Base-by-base conservation (phyloP, 2,329 filamentous ascomycete genomes). In the Trichophaea hybrida region DNA sequence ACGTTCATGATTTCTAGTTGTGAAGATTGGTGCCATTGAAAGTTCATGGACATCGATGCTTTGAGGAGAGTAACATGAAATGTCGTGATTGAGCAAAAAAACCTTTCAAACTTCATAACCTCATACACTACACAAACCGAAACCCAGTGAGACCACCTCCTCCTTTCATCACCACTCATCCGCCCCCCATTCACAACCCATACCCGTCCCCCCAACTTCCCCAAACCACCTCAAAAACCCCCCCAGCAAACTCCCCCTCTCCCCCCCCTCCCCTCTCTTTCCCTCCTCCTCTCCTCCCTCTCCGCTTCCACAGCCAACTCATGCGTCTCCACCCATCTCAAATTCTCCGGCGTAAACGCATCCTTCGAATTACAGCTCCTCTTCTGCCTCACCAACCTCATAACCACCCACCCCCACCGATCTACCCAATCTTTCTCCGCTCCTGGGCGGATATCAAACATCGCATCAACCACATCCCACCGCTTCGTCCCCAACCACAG, bases 401-500 rank as follows among this genome's bases (percentile, higher is more conserved):
- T 72, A 69, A 64, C 73, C 77, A 13, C 57, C 57, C 2, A 68
- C 56, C 33, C 72, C 40, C 43, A 43, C 12, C 24, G 10, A 17
- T 24, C 40, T 4, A 55, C 52, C 38, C 50, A 52, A 8, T 33
- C 38, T 34, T n/a, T 50, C 44, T 48, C 55, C 6, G 40, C 55
- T n/a, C 31, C 43, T 5, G 17, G 40, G 54, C 56, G 7, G 55
- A 55, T 13, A 8, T 48, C 10, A 31, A 15, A 89, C 37, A 82
- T 75, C 0, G 78, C 77, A 24, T 75, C 74, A 2, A 80, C 77
- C 1, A 86, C 81, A 64, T 83, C 78, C 73, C 83, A 89, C 53
- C 79, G 76, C 69, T 79, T 81, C 1, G 85, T 89, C 15, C 77
- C 72, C 69, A 87, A 77, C 72, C 80, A 83, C 10, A 89, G 75